Percentiles rank a stretch among this genome's conserved stretches.
Evolutionary conservation across 169 alveolate species (phyloP).

Genomic region (Perkinsus marinus): DNA sequence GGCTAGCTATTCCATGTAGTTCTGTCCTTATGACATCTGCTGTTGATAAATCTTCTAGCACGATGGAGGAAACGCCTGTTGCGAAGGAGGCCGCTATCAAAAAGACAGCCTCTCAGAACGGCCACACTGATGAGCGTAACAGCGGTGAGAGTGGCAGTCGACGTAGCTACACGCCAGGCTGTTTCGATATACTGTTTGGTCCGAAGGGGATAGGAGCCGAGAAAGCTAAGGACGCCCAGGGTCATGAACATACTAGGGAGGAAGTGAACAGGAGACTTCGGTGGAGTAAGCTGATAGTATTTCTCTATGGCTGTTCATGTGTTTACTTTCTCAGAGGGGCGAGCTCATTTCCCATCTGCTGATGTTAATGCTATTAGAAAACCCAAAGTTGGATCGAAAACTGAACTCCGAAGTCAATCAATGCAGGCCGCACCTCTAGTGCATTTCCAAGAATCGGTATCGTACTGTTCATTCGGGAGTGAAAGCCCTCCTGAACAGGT

Average conservation of each 20-base stretch:
- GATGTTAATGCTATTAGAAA: not conserved
- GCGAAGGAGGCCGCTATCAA: no score
- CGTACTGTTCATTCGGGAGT: not conserved
- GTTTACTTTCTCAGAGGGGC: not conserved
- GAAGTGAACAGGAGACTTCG: not conserved
- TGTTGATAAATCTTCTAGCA: no score
- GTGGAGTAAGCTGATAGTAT: not conserved
- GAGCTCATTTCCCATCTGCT: not conserved
- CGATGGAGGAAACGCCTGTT: no score
- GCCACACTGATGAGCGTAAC: no score
- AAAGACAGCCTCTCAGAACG: no score
- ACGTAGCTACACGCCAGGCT: not conserved
- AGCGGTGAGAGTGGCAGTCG: not conserved
- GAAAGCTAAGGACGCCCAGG: not conserved
- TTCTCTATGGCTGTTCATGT: not conserved
- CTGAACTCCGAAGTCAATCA: not conserved
- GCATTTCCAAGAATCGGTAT: not conserved
- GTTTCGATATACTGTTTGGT: not conserved
- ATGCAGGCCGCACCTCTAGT: not conserved
- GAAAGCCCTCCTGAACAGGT: not conserved
- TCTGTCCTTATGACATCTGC: no score
- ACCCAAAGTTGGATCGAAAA: not conserved
- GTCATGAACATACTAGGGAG: not conserved
- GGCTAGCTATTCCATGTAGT: no score
- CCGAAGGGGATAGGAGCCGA: not conserved